A percentile compares a stretch with the other conserved stretches of the same genome.
These are phyloP conservation scores for Leccinum disarticulatum DNA, from an alignment of 768 basidiomycete species.

Conservation along the genomic window DNA sequence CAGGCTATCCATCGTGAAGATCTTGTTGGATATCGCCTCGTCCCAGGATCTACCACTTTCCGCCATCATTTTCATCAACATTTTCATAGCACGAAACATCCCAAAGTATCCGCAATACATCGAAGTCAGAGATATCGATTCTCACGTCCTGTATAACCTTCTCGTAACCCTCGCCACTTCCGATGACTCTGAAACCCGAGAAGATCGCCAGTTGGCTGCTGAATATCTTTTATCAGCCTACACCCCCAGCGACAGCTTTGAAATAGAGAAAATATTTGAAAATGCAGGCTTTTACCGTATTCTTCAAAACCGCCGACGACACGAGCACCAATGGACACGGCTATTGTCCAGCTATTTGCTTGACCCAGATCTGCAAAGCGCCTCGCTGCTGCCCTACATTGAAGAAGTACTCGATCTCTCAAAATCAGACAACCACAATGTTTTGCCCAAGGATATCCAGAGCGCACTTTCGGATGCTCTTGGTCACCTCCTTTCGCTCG, in stretches of 20 bases:
- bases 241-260: constrained; percentile 76
- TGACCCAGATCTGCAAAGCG: constrained; percentile 60
- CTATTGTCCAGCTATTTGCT: constrained; percentile 73
- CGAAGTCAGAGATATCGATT: constrained; percentile 41
- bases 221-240: constrained; percentile 93
- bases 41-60: constrained; percentile 49
- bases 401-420: constrained; percentile 59
- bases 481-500: constrained; percentile 59
- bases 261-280: constrained; percentile 68
- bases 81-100: constrained; percentile 94
- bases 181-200: constrained; percentile 71
- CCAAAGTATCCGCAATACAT: constrained; percentile 95
- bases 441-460: constrained; percentile 56
- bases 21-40: constrained; percentile 76
- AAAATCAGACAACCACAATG: constrained; percentile 45
- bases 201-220: constrained; percentile 92
- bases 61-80: constrained; percentile 84
- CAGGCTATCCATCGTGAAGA: constrained; percentile 80
- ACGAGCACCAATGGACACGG: constrained; percentile 73
- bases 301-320: constrained; percentile 74
- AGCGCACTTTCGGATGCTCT: constrained; percentile 57
- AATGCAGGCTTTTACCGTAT: constrained; percentile 90
- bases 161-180: constrained; percentile 79
- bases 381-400: constrained; percentile 65
- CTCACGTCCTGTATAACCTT: constrained; percentile 69